These are phyloP conservation scores for Parasarocladium wereldwijsianum DNA, from an alignment of 2,329 filamentous ascomycete genomes.

Conservation along the genomic window DNA sequence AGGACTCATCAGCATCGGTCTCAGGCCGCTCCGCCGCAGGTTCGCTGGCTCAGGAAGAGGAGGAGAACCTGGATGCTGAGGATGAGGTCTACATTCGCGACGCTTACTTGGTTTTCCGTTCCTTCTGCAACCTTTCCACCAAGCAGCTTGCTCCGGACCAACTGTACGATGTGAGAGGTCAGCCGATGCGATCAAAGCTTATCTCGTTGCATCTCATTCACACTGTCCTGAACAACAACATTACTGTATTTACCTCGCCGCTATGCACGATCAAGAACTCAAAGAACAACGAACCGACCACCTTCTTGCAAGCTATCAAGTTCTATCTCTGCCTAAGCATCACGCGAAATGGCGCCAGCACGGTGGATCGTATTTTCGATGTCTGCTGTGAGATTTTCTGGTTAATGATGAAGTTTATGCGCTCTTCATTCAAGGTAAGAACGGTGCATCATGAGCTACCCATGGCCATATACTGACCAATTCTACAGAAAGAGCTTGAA, in stretches of 20 bases:
- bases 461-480: slow-evolving; percentile 11
- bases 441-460: no score
- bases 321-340: slow-evolving; percentile 93
- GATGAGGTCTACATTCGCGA: slow-evolving; percentile 97
- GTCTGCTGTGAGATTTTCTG: slow-evolving; percentile 96
- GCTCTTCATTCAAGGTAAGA: slow-evolving; percentile 76
- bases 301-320: slow-evolving; percentile 87
- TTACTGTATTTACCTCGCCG: slow-evolving; percentile 78
- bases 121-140: slow-evolving; percentile 93
- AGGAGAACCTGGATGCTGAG: slow-evolving; percentile 52
- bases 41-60: slow-evolving; percentile 38
- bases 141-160: slow-evolving; percentile 83
- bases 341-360: slow-evolving; percentile 88
- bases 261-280: slow-evolving; percentile 86
- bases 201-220: slow-evolving; percentile 92
- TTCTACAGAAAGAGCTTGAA: slow-evolving; percentile 73
- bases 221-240: slow-evolving; percentile 88
- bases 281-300: slow-evolving; percentile 74
- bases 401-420: slow-evolving; percentile 89
- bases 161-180: slow-evolving; percentile 79
- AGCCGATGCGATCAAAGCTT: slow-evolving; percentile 94
- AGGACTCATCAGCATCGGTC: slow-evolving; percentile 21
- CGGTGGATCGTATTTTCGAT: slow-evolving; percentile 82
- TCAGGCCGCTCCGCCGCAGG: slow-evolving; percentile 39
- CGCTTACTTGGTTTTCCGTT: slow-evolving; percentile 91